Base-by-base conservation (phyloP, 805 yeast genomes). In the Cyberlindnera maritima region DNA sequence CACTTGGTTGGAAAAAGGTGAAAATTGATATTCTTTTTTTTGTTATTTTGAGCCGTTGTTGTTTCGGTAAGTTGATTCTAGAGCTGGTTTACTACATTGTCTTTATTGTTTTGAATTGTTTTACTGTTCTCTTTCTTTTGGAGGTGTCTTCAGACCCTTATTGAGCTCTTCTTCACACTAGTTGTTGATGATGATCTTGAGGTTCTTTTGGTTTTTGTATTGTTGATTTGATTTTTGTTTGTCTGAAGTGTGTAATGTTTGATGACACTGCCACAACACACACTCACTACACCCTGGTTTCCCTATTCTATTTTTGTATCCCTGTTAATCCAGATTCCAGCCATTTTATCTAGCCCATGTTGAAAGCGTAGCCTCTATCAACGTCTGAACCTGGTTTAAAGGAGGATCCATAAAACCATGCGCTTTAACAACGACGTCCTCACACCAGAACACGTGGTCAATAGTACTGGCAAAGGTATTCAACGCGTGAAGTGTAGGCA, bases 41-140 rank as follows among this genome's bases (percentile, higher is more conserved):
- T 20, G 23, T 37, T 44, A n/a, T n/a, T n/a, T n/a, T n/a, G n/a
- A n/a, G 19, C 15, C 37, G 31, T 35, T 39, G 34, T 39, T 43
- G 17, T 21, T 37, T 37, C 25, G 9, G 20, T 25, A 14, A 9
- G 14, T 40, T 12, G 21, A 19, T 19, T 5, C 15, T 34, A 12
- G 37, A 34, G 13, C n/a, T 34, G 11, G 21, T 19, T 28, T 28
- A 12, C 31, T 28, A 28, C 31, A 28, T 14, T 28, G 31, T 28
- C 31, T 28, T 28, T 28, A 28, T 28, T 14, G 31, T 28, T 28
- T 28, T 28, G 31, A 28, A 13, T 13, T 6, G 13, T 28, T 28
- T 11, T 14, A 28, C 11, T 8, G 11, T 28, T 28, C n/a, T 28
- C 31, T 28, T 28, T 35, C 14, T n/a, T n/a, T n/a, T 35, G 37